Base-by-base conservation (phyloP, 1,284 basidiomycete species). In the Apiotrichum sp. region DNA sequence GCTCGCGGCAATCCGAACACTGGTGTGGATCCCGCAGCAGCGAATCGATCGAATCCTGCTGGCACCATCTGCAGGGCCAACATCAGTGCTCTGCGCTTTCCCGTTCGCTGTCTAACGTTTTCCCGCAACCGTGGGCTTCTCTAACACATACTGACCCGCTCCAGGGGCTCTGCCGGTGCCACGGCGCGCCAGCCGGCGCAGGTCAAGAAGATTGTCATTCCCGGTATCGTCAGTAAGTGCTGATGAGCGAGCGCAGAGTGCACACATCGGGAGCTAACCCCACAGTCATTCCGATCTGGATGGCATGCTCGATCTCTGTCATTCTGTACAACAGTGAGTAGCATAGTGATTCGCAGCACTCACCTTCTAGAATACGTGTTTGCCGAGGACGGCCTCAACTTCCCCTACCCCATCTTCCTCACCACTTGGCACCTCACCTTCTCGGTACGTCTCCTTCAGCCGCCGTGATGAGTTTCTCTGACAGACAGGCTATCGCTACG, bases 281-380 rank as follows among this genome's bases (percentile, higher is more conserved):
- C 32, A 0, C 56, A 77, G 75, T 77, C 63, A 75, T 77, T 53
- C 75, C 73, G 29, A 73, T 77, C 57, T 77, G 75, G 93, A 98
- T 98, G 72, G 78, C 84, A 13, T 86, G 96, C 67, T 89, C 86
- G 60, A 90, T 90, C 42, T 77, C 84, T 9, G 93, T 98, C 70
- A 98, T 98, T 78, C 86, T 97, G 56, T 97, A 97, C 84, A 98
- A 98, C 83, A 93, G 73, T 75, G 55, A 51, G 71, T 65, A 6
- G 1, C 55, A 77, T 22, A 32, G 40, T 16, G 11, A 46, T 32
- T 33, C 31, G 32, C 6, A 2, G 6, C 4, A 8, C 47, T 34
- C 13, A 44, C 50, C n/a, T 33, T 4, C 2, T 55, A 71, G 71
- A 93, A 77, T 88, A 88, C 71, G 78, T 96, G 72, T 93, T 92